Base-by-base conservation (phyloP, 495 filamentous ascomycete genomes). In the Penicillium parvum region DNA sequence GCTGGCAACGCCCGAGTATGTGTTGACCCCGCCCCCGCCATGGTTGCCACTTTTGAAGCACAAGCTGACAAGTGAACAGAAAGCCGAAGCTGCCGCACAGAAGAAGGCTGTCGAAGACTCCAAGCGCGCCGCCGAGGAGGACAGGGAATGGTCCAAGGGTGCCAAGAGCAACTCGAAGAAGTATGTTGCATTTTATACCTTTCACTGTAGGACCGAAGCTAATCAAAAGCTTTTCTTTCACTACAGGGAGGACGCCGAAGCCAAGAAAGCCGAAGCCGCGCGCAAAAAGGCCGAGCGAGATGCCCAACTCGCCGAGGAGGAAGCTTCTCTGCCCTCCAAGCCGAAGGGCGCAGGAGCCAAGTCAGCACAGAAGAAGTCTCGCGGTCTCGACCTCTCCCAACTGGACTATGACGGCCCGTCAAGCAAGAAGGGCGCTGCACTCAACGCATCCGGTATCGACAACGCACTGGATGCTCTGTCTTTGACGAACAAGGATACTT, bases 241-340 rank as follows among this genome's bases (percentile, higher is more conserved):
- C 19, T 32, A 57, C 55, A 95, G 88, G 63, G 89, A 94, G 49
- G 82, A 86, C 37, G 85, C 86, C 47, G 88, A 85, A 32, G 77
- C 79, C 33, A 96, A 95, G 69, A 89, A 88, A 56, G 84, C 83
- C 45, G 89, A 96, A 63, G 78, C 74, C 17, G 88, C 88, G 1
- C 79, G 82, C 35, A 95, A 91, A 65, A 95, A 94, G 61, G 88
- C 88, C 28, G 90, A 96, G 52, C 82, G 81, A 15, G 90, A 90
- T 12, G 86, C 90, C 6, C 67, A 86, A 14, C 73, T 90, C n/a
- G 81, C 76, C 36, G 90, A 83, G 52, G 92, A 98, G 63, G 92
- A 96, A 65, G 75, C 75, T 33, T 72, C 70, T 3, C 68, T 73
- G 23, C 78, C 75, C 17, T 64, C 68, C 40, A 82, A 78, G 52